Evolutionary conservation across 345 rosid genomes (phyloP).

Genomic region (Gossypium arboreum): DNA sequence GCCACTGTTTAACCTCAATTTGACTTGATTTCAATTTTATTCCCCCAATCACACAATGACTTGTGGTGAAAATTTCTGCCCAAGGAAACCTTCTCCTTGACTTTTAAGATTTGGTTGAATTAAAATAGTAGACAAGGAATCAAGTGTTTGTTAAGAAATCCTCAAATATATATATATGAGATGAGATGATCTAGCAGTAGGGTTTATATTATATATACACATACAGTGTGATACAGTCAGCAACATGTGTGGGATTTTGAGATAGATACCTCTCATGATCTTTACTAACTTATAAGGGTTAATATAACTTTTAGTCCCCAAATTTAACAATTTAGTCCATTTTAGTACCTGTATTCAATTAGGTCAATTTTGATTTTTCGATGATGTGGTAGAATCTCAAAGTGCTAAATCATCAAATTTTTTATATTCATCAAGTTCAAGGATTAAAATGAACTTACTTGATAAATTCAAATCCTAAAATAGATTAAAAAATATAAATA

Average conservation of each 20-base stretch:
- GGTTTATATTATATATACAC: not conserved
- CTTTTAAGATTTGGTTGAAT: not conserved
- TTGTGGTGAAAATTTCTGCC: slow-evolving; percentile 9
- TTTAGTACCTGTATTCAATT: no score
- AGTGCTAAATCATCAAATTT: no score
- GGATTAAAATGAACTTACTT: no score
- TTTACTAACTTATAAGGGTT: not conserved
- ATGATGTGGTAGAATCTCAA: no score
- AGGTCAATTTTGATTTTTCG: no score
- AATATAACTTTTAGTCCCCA: no score
- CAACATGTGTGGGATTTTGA: slow-evolving; percentile 19
- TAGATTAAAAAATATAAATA: no score
- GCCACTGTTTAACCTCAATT: no score
- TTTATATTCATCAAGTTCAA: no score
- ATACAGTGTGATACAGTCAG: slow-evolving; percentile 24
- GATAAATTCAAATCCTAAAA: no score
- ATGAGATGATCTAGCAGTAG: not conserved
- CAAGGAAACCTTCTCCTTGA: not conserved
- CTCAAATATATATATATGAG: not conserved
- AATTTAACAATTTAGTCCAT: no score
- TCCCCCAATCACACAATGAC: not conserved
- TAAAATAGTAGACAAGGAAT: slow-evolving; percentile 21
- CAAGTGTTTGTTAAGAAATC: slow-evolving; percentile 24
- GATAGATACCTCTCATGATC: not conserved
- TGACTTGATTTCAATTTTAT: not conserved